A percentile compares a stretch with the other conserved stretches of the same genome.
Conservation (phyloP, 2,329 filamentous ascomycete genomes). For the Cryphonectria carpinicola region DNA sequence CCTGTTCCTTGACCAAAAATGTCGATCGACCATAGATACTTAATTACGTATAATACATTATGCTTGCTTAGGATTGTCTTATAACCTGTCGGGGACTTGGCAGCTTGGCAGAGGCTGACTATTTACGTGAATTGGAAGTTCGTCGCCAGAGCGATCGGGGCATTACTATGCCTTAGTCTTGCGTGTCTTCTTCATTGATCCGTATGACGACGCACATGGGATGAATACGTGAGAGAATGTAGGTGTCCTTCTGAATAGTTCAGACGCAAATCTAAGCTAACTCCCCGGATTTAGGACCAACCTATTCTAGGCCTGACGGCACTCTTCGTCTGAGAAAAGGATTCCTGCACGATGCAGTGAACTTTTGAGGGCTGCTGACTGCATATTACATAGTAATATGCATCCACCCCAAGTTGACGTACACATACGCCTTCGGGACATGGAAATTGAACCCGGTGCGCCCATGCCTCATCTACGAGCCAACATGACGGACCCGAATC, state of each 20-base stretch:
- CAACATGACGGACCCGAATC: background rate
- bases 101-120: background rate
- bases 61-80: background rate
- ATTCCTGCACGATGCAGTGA: background rate
- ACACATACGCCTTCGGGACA: background rate
- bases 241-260: background rate
- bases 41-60: background rate
- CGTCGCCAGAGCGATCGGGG: background rate
- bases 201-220: background rate
- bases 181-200: background rate
- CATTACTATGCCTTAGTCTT: background rate
- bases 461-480: background rate
- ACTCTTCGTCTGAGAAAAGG: background rate
- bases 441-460: background rate
- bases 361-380: background rate
- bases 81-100: background rate
- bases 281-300: background rate
- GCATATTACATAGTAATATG: background rate
- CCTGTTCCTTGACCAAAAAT: background rate
- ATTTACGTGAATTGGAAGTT: background rate
- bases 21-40: background rate
- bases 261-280: background rate
- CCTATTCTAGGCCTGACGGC: background rate
- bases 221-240: too few species aligned
- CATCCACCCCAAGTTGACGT: background rate